phyloP scores from a whole-genome alignment of 768 basidiomycete genomes.

The Lactifluus volemus region DNA sequence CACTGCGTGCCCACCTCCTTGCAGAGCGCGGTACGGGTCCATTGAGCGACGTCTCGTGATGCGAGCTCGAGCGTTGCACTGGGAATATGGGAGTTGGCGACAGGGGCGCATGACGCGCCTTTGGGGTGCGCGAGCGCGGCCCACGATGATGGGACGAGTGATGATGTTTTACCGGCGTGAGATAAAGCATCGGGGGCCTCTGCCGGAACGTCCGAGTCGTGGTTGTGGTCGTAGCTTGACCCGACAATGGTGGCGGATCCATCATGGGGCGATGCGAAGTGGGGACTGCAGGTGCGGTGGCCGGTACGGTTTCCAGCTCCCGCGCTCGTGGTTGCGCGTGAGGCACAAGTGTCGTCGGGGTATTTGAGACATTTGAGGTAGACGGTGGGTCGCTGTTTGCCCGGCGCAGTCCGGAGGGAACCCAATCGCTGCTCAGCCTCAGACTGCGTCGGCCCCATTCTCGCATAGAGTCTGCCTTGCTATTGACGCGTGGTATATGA shows the following conservation, averaged over 20 bases:
- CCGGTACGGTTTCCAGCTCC: background rate
- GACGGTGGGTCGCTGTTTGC: constrained; percentile 23
- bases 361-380: background rate
- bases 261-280: background rate
- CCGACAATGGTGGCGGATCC: background rate
- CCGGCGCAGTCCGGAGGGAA: constrained; percentile 30
- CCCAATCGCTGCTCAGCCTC: constrained; percentile 48
- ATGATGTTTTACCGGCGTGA: no score
- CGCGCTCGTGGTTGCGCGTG: background rate
- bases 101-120: no score
- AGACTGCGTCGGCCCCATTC: constrained; percentile 52
- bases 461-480: constrained; percentile 28
- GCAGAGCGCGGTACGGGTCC: no score
- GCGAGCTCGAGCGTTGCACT: no score
- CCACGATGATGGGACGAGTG: no score
- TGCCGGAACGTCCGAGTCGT: background rate
- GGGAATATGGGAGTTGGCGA: no score
- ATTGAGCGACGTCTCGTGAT: no score
- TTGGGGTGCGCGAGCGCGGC: no score
- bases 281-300: constrained; percentile 8
- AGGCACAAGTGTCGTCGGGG: background rate
- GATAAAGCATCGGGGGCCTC: no score
- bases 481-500: constrained; percentile 6
- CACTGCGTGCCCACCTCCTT: no score
- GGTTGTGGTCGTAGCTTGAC: constrained; percentile 1